phyloP scores from a whole-genome alignment of 2,329 filamentous ascomycete genomes.

The Diplodia corticola region DNA sequence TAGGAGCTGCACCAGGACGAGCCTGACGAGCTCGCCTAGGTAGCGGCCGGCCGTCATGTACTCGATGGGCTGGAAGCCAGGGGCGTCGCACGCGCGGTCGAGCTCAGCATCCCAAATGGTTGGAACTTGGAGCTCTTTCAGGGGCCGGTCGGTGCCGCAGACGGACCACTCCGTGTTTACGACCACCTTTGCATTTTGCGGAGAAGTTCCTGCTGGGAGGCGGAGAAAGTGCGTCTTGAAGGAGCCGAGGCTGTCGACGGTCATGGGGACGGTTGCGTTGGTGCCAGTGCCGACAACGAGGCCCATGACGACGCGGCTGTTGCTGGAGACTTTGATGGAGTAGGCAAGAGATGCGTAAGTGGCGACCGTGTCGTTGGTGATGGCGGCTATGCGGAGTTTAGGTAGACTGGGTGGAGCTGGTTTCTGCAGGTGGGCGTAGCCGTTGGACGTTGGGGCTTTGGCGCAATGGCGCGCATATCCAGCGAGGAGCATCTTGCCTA shows the following conservation, averaged over 20 bases:
- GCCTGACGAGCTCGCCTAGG: slow-evolving; percentile 71
- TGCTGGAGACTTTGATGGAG: slow-evolving; percentile 60
- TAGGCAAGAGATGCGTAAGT: slow-evolving; percentile 78
- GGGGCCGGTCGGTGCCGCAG: slow-evolving; percentile 68
- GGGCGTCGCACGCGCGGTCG: slow-evolving; percentile 65
- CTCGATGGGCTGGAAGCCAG: slow-evolving; percentile 79
- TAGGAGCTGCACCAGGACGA: slow-evolving; percentile 66
- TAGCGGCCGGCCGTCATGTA: slow-evolving; percentile 83
- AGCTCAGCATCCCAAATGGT: slow-evolving; percentile 70
- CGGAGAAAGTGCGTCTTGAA: slow-evolving; percentile 59
- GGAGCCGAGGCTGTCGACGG: slow-evolving; percentile 60
- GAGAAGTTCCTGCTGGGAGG: slow-evolving; percentile 31
- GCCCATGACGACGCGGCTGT: slow-evolving; percentile 72
- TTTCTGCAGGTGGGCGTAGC: slow-evolving; percentile 7
- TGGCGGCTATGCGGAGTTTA: slow-evolving; percentile 69
- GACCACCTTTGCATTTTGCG: slow-evolving; percentile 59
- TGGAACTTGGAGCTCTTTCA: slow-evolving; percentile 63
- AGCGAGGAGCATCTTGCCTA: slow-evolving; percentile 59
- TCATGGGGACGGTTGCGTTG: slow-evolving; percentile 77
- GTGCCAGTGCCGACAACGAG: slow-evolving; percentile 80
- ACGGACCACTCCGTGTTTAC: slow-evolving; percentile 88
- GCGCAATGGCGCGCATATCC: slow-evolving; percentile 61
- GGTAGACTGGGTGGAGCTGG: slow-evolving; percentile 50
- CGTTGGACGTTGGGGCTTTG: slow-evolving; percentile 33
- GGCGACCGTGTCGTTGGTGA: slow-evolving; percentile 79